Percentiles rank a stretch among this genome's conserved stretches.
These are phyloP conservation scores for Tripterygium wilfordii DNA, from an alignment of 177 flowering plant genomes.

Conservation along the genomic window DNA sequence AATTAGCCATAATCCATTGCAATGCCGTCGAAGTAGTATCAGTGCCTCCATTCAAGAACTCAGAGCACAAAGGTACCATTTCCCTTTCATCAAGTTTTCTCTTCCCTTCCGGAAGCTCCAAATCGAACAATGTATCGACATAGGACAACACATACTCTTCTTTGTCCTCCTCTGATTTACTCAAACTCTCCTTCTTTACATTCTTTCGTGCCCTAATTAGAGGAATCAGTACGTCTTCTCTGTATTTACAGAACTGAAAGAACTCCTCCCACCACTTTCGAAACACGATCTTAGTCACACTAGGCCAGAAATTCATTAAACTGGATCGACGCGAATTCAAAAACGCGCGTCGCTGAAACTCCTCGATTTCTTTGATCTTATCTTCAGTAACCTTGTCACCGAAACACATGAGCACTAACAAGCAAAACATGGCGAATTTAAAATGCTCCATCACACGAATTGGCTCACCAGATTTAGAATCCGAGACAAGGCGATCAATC, in stretches of 20 bases:
- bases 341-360: constrained; percentile 13
- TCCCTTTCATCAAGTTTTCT: too few species aligned
- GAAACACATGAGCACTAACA: too few species aligned
- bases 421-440: too few species aligned
- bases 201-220: constrained; percentile 6
- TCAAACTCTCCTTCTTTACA: not conserved
- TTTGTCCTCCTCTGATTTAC: not conserved
- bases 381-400: constrained; percentile 24
- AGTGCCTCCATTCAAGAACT: too few species aligned
- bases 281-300: constrained; percentile 37
- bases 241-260: constrained; percentile 13
- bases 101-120: too few species aligned
- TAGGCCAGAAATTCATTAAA: too few species aligned
- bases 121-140: too few species aligned
- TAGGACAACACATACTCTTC: too few species aligned
- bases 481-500: constrained; percentile 1
- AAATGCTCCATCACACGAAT: constrained; percentile 22
- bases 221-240: too few species aligned
- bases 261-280: constrained; percentile 30
- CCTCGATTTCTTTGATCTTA: too few species aligned
- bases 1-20: too few species aligned
- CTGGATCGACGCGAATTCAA: constrained; percentile 12
- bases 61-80: constrained; percentile 20
- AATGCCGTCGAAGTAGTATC: too few species aligned
- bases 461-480: constrained; percentile 3